phyloP scores from a whole-genome alignment of 805 yeast species.

The Ogataea ganodermae region DNA sequence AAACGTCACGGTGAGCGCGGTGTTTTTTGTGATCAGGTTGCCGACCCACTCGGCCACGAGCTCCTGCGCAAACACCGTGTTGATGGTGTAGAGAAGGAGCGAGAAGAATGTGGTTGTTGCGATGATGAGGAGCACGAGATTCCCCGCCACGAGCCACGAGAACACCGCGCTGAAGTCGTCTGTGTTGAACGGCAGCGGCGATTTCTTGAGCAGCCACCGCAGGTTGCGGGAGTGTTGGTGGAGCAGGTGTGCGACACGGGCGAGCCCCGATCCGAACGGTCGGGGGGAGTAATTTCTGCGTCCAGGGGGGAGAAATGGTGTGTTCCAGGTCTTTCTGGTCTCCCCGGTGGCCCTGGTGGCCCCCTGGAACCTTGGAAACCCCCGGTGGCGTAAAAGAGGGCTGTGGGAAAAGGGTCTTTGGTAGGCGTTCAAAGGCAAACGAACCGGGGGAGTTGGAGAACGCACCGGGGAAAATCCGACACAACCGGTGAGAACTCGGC shows the following conservation, averaged over 20 bases:
- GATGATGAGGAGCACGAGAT: slow-evolving; percentile 70
- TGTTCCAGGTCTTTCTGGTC: not conserved
- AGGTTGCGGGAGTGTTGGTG: slow-evolving; percentile 30
- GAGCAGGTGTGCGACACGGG: not conserved
- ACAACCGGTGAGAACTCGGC: too few species aligned
- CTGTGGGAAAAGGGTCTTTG: too few species aligned
- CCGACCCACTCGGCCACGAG: slow-evolving; percentile 81
- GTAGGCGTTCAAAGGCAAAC: too few species aligned
- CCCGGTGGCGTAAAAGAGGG: too few species aligned
- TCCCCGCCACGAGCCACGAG: slow-evolving; percentile 91
- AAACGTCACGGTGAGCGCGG: slow-evolving; percentile 80
- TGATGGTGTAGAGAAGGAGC: slow-evolving; percentile 69
- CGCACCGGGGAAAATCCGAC: too few species aligned
- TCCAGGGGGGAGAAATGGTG: not conserved
- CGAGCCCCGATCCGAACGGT: slow-evolving; percentile 1
- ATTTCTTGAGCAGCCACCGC: slow-evolving; percentile 75
- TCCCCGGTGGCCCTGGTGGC: too few species aligned
- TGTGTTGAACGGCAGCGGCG: slow-evolving; percentile 82
- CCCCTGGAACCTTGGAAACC: too few species aligned
- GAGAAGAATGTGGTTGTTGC: slow-evolving; percentile 95
- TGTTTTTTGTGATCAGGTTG: slow-evolving; percentile 77
- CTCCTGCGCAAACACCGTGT: slow-evolving; percentile 88
- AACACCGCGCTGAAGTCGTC: slow-evolving; percentile 90
- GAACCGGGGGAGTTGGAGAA: too few species aligned
- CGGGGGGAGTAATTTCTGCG: too few species aligned